Evolutionary conservation across 1,284 basidiomycete genomes (phyloP), one percentile per base, ranked within the genome.

Genomic region (Pseudozyma tsukubaensis): DNA sequence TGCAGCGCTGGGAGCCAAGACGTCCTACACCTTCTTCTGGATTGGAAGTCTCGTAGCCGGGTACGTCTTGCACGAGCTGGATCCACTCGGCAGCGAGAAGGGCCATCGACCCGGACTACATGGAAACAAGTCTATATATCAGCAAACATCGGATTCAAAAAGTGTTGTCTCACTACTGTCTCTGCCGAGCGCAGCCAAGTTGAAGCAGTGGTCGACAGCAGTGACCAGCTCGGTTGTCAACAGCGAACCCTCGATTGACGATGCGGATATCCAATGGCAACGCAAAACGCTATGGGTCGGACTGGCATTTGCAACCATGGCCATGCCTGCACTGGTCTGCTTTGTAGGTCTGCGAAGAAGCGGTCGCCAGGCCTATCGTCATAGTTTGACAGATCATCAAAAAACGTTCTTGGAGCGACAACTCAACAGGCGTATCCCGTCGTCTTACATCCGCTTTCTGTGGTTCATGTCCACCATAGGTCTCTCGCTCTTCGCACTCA

Each of bases 401-500:
- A 78, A 81, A 51, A 80, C 86, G 13, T 88, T 87, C 68, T 83
- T 88, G 37, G 86, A 87, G 34, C 83, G 86, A 3, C 85, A 86
- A 56, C 79, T 87, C 35, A 79, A 83, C 0, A 72, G 84, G 12
- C 82, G 87, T 16, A 88, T 89, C 49, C 88, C 88, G 0, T 85
- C 87, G 11, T 87, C 86, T 0, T 89, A 88, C 84, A 82, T 86
- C 14, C 85, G 88, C 8, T 89, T 88, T 76, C 79, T 88, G 13
- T 89, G 88, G 88, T 89, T 89, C 81, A 86, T 88, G 83, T 82
- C 84, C 2, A 86, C 85, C 32, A 82, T 89, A n/a, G 85, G 85
- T 1, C 85, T 88, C 4, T 87, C 87, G 24, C 84, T 87, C n/a
- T 84, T 88, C 56, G 86, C 88, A 0, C 82, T 89, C 10, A 84